A percentile compares a stretch with the other conserved stretches of the same genome.
These are phyloP conservation scores for Neofusicoccum umdonicola DNA, from an alignment of 2,329 filamentous ascomycete genomes.

Conservation along the genomic window DNA sequence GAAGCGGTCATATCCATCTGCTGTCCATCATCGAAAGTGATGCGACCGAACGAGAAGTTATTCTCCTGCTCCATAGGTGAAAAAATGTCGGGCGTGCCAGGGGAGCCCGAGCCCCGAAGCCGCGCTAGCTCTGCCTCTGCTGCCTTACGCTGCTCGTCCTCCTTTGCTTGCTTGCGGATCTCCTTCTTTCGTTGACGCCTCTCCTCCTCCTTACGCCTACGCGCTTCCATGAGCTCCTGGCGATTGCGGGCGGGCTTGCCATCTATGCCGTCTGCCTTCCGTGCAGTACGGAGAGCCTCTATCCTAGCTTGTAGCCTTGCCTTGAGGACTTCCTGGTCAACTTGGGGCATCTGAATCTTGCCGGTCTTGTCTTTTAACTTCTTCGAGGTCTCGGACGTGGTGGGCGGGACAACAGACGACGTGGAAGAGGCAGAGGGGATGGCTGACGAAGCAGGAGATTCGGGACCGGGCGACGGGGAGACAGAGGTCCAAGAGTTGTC, in stretches of 20 bases:
- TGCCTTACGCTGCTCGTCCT: constrained; percentile 68
- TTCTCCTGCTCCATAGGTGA: constrained; percentile 55
- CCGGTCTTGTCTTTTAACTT: constrained; percentile 29
- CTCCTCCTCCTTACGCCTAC: constrained; percentile 82
- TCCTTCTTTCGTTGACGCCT: constrained; percentile 88
- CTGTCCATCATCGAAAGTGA: constrained; percentile 86
- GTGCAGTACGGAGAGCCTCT: constrained; percentile 76
- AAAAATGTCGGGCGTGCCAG: constrained; percentile 43
- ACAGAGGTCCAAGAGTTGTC: constrained; percentile 33
- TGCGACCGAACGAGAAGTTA: constrained; percentile 84
- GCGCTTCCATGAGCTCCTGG: constrained; percentile 86
- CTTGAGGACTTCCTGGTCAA: constrained; percentile 72
- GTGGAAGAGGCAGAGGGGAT: constrained; percentile 46
- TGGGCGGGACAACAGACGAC: constrained; percentile 44
- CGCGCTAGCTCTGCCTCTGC: constrained; percentile 57
- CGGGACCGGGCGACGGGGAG: constrained; percentile 32
- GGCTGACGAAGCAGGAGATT: constrained; percentile 42
- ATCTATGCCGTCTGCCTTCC: constrained; percentile 82
- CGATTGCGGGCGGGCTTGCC: constrained; percentile 80
- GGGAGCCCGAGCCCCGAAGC: constrained; percentile 59
- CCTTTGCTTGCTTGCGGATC: constrained; percentile 70
- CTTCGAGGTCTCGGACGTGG: constrained; percentile 22
- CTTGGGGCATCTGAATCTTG: constrained; percentile 48
- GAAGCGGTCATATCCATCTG: constrained; percentile 70
- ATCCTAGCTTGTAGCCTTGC: constrained; percentile 79